phyloP scores from a whole-genome alignment of 1,284 basidiomycete species.

The Vanrija sp. region DNA sequence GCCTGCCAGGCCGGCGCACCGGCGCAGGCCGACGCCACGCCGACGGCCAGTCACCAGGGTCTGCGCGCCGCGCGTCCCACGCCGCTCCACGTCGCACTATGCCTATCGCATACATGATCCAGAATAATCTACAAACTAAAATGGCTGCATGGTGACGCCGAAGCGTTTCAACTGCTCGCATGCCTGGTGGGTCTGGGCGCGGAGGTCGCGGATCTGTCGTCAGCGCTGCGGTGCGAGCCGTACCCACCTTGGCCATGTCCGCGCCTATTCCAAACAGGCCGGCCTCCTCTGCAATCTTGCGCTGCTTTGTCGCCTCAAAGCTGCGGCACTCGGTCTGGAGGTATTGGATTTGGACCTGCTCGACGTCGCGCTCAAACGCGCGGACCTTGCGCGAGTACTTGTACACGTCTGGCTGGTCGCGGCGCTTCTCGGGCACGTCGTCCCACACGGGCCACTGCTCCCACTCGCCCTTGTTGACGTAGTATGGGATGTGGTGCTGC shows the following conservation, averaged over 20 bases:
- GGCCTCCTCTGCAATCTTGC: conserved; percentile 64
- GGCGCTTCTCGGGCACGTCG: conserved; percentile 59
- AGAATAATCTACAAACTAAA: background rate
- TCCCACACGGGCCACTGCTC: conserved; percentile 62
- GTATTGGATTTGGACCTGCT: conserved; percentile 65
- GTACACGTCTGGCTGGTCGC: conserved; percentile 48
- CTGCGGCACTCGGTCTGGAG: conserved; percentile 54
- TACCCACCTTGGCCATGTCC: conserved; percentile 86
- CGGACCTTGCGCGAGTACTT: conserved; percentile 38
- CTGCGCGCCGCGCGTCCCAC: no score
- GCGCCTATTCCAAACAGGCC: conserved; percentile 85
- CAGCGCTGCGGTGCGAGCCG: no score
- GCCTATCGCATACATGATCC: no score
- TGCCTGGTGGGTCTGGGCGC: conserved; percentile 49
- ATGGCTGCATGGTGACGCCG: conserved; percentile 23
- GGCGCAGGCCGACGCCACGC: no score
- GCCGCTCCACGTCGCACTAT: no score
- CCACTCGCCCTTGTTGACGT: conserved; percentile 77
- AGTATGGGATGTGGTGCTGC: conserved; percentile 71
- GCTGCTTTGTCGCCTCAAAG: conserved; percentile 33
- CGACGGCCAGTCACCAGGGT: no score
- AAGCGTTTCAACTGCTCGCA: conserved; percentile 57
- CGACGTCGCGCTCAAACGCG: conserved; percentile 55
- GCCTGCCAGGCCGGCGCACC: no score
- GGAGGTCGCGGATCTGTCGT: conserved; percentile 29